Evolutionary conservation across 108 stramenopile species (phyloP).

Genomic region (Hondaea fermentalgiana): DNA sequence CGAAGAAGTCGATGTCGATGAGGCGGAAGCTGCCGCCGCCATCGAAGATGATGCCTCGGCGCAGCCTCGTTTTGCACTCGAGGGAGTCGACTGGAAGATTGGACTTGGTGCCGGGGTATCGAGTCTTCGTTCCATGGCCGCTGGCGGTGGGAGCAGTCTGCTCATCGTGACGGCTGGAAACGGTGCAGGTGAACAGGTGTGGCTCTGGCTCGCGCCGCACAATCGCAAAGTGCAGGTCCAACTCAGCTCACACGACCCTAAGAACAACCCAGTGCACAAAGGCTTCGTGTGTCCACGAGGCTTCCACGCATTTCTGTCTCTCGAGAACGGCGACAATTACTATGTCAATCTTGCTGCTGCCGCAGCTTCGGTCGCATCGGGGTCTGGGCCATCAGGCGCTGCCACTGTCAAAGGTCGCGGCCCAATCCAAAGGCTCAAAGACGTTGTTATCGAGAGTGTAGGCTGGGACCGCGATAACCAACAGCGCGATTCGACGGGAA

Average conservation of each 20-base stretch:
- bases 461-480: not conserved
- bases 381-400: not conserved
- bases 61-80: not conserved
- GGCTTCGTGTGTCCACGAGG: not conserved
- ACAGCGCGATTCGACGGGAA: not conserved
- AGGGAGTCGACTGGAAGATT: not conserved
- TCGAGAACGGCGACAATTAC: not conserved
- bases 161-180: not conserved
- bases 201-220: not conserved
- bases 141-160: not conserved
- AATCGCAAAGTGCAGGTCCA: not conserved
- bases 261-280: not conserved
- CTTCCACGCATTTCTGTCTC: not conserved
- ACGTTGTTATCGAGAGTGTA: not conserved
- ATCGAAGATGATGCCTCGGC: not conserved
- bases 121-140: not conserved
- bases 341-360: not conserved
- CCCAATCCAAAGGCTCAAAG: not conserved
- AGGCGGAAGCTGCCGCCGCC: not conserved
- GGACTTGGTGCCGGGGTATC: not conserved
- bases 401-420: not conserved
- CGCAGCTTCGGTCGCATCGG: not conserved
- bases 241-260: not conserved
- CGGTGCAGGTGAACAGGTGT: not conserved
- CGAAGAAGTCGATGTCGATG: not conserved